A percentile compares a stretch with the other conserved stretches of the same genome.
phyloP scores from a whole-genome alignment of 2,329 filamentous ascomycete species.

The Trichoderma asperellum region DNA sequence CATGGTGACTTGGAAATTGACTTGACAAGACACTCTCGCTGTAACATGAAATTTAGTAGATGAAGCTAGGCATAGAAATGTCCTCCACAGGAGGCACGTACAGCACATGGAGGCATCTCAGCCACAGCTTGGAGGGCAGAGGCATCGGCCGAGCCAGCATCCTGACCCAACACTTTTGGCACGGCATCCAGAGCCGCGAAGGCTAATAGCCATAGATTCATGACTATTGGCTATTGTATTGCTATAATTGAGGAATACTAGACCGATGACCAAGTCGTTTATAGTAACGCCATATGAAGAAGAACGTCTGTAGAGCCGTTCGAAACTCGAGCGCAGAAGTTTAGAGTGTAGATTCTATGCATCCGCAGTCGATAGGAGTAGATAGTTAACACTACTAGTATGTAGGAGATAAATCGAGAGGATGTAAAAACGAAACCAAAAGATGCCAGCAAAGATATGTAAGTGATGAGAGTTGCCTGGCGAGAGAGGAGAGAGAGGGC shows the following conservation, averaged over 20 bases:
- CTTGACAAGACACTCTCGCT: constrained; percentile 38
- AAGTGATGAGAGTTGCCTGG: not conserved
- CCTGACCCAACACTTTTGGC: constrained; percentile 14
- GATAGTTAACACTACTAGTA: not conserved
- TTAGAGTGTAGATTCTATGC: not conserved
- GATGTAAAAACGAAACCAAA: not conserved
- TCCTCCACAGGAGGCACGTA: constrained; percentile 30
- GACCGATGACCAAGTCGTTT: not conserved
- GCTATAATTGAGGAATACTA: not conserved
- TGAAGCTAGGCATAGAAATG: not conserved
- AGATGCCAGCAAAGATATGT: not conserved
- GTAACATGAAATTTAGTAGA: not conserved
- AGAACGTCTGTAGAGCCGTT: not conserved
- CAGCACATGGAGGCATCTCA: constrained; percentile 41
- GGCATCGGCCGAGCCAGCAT: not conserved
- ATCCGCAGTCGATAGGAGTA: not conserved
- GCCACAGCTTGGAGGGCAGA: constrained; percentile 26
- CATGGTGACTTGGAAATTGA: constrained; percentile 38
- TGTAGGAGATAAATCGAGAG: not conserved
- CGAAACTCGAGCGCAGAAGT: not conserved
- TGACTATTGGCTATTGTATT: not conserved
- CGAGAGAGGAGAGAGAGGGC: not conserved
- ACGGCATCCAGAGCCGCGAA: constrained; percentile 23
- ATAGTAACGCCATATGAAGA: not conserved
- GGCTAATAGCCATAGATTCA: constrained; percentile 20